Conservation (phyloP, 345 rosid species). For the Viola odorata region DNA sequence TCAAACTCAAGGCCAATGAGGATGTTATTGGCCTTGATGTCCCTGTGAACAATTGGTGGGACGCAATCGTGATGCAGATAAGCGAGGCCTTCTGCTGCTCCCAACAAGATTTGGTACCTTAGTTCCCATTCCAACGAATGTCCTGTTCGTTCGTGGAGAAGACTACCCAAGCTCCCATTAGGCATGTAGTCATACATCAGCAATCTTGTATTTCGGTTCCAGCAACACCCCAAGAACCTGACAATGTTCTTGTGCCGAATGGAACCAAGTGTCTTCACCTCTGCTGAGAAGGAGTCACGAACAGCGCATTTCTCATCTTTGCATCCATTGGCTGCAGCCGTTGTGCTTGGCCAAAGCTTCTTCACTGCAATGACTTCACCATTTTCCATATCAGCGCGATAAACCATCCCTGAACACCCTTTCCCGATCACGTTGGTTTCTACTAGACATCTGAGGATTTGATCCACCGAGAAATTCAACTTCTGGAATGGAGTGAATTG, state of each 20-base stretch:
- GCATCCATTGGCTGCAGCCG: slow-evolving; percentile 30
- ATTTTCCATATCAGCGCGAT: slow-evolving; percentile 78
- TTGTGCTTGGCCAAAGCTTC: slow-evolving; percentile 81
- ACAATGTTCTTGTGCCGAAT: slow-evolving; percentile 95
- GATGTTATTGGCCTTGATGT: slow-evolving; percentile 90
- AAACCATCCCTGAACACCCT: slow-evolving; percentile 89
- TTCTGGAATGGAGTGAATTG: slow-evolving; percentile 95
- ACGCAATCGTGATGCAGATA: slow-evolving; percentile 95
- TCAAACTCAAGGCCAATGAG: slow-evolving; percentile 83
- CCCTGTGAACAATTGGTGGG: slow-evolving; percentile 90
- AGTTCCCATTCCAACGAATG: slow-evolving; percentile 79
- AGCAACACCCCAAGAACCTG: slow-evolving; percentile 84
- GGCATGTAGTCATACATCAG: slow-evolving; percentile 96
- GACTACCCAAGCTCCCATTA: slow-evolving; percentile 85
- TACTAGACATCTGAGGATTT: slow-evolving; percentile 66
- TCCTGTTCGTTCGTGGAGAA: slow-evolving; percentile 77
- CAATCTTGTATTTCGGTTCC: slow-evolving; percentile 74
- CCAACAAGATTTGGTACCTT: slow-evolving; percentile 74
- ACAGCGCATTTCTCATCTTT: slow-evolving; percentile 46
- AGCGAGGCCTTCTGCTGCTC: slow-evolving; percentile 88
- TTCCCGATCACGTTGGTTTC: slow-evolving; percentile 85
- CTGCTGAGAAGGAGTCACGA: slow-evolving; percentile 92
- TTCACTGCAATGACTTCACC: slow-evolving; percentile 90
- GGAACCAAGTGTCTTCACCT: slow-evolving; percentile 82
- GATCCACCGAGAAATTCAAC: slow-evolving; percentile 81